phyloP scores from a whole-genome alignment of 108 stramenopile species.

The Pseudonitzschia delicatissima region DNA sequence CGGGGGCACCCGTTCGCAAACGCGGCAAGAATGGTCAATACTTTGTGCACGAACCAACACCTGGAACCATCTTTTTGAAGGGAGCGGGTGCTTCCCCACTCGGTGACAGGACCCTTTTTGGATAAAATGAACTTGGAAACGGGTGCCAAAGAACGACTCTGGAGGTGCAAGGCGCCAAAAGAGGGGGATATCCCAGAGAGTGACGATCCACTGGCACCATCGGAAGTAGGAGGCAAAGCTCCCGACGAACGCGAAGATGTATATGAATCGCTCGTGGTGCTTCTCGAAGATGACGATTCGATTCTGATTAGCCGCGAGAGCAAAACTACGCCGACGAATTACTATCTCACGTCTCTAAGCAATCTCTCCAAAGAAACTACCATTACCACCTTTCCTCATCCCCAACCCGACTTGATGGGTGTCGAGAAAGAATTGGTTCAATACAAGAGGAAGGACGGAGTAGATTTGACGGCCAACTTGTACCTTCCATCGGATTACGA shows the following conservation, averaged over 20 bases:
- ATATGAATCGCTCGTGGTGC: neutral
- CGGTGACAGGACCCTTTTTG: slow-evolving; percentile 17
- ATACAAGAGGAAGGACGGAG: slow-evolving; percentile 10
- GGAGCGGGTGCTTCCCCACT: slow-evolving; percentile 16
- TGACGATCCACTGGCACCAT: neutral
- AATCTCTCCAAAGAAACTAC: neutral
- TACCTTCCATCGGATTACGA: slow-evolving; percentile 12
- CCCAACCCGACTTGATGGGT: slow-evolving; percentile 13
- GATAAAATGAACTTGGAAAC: neutral
- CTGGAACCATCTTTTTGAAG: neutral
- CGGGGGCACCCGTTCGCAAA: slow-evolving; percentile 5
- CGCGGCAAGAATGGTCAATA: neutral
- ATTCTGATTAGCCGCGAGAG: slow-evolving; percentile 12
- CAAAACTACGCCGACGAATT: slow-evolving; percentile 11
- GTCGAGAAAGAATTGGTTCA: slow-evolving; percentile 10
- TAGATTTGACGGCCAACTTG: slow-evolving; percentile 10
- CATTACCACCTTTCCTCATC: neutral
- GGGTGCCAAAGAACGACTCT: neutral
- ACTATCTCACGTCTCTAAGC: slow-evolving; percentile 1
- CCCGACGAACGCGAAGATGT: slow-evolving; percentile 14
- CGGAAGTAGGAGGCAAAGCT: neutral
- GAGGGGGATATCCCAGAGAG: neutral
- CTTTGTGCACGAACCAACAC: neutral
- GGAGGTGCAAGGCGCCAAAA: slow-evolving; percentile 20
- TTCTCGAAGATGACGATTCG: slow-evolving; percentile 6